Evolutionary conservation across 371 early-diverging fungal species (phyloP).

Genomic region (Synchytrium microbalum): DNA sequence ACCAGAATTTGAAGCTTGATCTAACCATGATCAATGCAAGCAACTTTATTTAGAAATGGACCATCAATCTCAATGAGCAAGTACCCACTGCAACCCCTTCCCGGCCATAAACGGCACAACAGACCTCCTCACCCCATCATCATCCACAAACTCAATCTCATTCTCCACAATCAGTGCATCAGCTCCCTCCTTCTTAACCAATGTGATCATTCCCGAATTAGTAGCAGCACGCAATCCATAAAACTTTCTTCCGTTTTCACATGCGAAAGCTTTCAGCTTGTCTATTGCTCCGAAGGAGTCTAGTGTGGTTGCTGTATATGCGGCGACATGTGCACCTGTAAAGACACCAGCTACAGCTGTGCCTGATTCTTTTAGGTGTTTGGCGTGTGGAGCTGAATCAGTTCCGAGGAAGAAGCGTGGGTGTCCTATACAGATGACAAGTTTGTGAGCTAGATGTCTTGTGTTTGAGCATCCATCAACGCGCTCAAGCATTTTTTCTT

Average conservation of each 20-base stretch:
- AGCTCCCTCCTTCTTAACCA: slow-evolving; percentile 4
- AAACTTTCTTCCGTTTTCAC: slow-evolving; percentile 73
- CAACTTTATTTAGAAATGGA: too few species aligned
- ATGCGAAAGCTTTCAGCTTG: slow-evolving; percentile 69
- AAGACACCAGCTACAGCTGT: slow-evolving; percentile 86
- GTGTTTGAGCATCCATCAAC: too few species aligned
- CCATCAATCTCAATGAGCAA: too few species aligned
- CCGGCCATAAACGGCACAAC: slow-evolving; percentile 88
- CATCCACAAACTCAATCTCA: slow-evolving; percentile 43
- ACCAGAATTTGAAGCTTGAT: too few species aligned
- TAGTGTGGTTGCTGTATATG: slow-evolving; percentile 80
- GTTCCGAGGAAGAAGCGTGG: slow-evolving; percentile 95
- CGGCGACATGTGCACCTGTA: slow-evolving; percentile 74
- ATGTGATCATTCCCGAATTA: too few species aligned
- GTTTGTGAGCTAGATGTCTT: not conserved
- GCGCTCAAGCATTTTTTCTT: too few species aligned
- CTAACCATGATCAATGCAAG: too few species aligned
- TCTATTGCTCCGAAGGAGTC: slow-evolving; percentile 80
- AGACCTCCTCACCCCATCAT: slow-evolving; percentile 39
- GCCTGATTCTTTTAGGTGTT: slow-evolving; percentile 75
- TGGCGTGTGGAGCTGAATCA: slow-evolving; percentile 94
- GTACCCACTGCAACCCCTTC: slow-evolving; percentile 20
- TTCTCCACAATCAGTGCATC: slow-evolving; percentile 48
- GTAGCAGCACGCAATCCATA: slow-evolving; percentile 51
- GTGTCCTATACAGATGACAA: slow-evolving; percentile 60